Percentiles rank a stretch among this genome's conserved stretches.
Evolutionary conservation across 306 rosid genomes (phyloP).

Genomic region (Comarum palustre): DNA sequence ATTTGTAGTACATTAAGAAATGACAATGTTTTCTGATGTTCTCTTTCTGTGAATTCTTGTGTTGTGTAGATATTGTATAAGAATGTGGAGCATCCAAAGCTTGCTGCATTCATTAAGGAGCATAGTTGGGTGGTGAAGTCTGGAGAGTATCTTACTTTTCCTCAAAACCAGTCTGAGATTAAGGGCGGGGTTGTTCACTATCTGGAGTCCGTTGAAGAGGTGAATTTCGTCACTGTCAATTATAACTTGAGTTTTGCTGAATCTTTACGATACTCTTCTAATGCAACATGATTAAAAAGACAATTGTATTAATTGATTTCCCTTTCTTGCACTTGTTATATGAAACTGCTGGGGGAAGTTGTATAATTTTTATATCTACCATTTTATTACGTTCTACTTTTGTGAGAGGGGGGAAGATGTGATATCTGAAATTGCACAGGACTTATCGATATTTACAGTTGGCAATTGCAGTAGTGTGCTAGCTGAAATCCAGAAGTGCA

Average conservation of each 20-base stretch:
- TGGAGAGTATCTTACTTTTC: conserved; percentile 75
- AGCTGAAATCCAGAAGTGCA: conserved; percentile 9
- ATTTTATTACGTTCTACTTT: neutral
- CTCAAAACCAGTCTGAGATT: conserved; percentile 70
- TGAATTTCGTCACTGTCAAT: conserved; percentile 26
- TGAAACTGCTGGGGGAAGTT: conserved; percentile 1
- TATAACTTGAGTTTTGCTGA: neutral
- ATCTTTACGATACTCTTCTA: neutral
- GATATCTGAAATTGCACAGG: neutral
- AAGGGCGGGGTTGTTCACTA: conserved; percentile 84
- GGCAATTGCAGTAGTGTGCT: conserved; percentile 1
- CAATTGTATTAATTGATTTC: neutral
- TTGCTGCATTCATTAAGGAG: conserved; percentile 67
- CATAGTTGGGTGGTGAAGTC: conserved; percentile 72
- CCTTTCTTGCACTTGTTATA: neutral
- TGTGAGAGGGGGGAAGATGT: conserved; percentile 5
- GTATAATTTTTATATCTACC: neutral
- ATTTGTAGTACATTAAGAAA: conserved; percentile 11
- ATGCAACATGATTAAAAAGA: neutral
- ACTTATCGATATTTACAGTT: neutral
- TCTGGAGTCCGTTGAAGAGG: conserved; percentile 96
- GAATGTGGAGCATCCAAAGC: conserved; percentile 92
- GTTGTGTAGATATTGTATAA: conserved; percentile 75
- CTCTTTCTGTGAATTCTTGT: conserved; percentile 31
- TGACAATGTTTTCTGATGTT: conserved; percentile 14